Conservation (phyloP, 1,139 yeast genomes). For the Pneumocystis oryctolagi region DNA sequence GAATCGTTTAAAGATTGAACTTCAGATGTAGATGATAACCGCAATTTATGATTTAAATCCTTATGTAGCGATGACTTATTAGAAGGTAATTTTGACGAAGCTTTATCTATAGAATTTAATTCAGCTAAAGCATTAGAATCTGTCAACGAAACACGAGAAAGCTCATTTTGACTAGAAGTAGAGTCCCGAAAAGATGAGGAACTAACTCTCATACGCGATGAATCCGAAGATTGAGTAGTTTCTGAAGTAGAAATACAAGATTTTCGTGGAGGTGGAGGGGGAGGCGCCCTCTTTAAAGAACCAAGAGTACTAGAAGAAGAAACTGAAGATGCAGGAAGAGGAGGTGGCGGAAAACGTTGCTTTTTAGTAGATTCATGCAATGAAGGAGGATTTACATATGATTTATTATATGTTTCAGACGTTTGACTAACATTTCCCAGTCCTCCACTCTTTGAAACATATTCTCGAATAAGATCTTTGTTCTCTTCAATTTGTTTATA, state of each 20-base stretch:
- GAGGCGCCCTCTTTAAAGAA: slow-evolving; percentile 10
- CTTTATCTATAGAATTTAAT: slow-evolving; percentile 4
- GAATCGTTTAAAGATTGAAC: slow-evolving; percentile 15
- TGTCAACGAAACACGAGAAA: slow-evolving; percentile 2
- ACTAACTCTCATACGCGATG: slow-evolving; percentile 11
- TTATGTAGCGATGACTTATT: slow-evolving; percentile 8
- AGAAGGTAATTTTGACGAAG: neutral
- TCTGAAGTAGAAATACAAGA: slow-evolving; percentile 7
- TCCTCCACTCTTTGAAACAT: slow-evolving; percentile 59
- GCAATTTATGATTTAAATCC: slow-evolving; percentile 10
- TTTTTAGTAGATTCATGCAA: slow-evolving; percentile 7
- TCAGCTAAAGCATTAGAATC: slow-evolving; percentile 14
- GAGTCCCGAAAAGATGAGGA: slow-evolving; percentile 12
- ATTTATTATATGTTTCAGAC: neutral
- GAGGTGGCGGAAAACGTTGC: slow-evolving; percentile 18
- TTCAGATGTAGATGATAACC: slow-evolving; percentile 14
- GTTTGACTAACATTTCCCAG: slow-evolving; percentile 49
- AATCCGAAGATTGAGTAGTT: neutral
- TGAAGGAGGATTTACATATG: neutral
- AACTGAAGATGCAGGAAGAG: slow-evolving; percentile 6
- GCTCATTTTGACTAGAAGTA: slow-evolving; percentile 7
- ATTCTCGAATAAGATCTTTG: slow-evolving; percentile 24
- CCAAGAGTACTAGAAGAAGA: neutral
- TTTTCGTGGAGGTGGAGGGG: slow-evolving; percentile 7
- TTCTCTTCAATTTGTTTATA: slow-evolving; percentile 87